phyloP scores from a whole-genome alignment of 2,329 filamentous ascomycete species.

The Neofusicoccum laricinum region DNA sequence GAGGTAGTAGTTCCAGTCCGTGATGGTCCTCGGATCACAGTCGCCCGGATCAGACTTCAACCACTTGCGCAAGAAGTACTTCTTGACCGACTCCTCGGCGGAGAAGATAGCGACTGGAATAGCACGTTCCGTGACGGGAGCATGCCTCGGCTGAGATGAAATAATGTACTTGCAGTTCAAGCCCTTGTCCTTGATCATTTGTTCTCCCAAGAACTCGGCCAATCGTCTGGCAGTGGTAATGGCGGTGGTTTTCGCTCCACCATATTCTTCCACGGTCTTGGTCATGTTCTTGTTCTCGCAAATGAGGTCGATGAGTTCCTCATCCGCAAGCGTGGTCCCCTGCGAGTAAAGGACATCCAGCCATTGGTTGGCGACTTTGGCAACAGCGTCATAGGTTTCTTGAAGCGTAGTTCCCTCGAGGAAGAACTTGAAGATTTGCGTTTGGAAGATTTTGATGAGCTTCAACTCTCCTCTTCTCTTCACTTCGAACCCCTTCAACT shows the following conservation, averaged over 20 bases:
- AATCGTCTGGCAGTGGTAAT: conserved; percentile 95
- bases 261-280: conserved; percentile 96
- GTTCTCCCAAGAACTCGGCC: conserved; percentile 93
- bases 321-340: conserved; percentile 85
- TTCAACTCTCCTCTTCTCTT: conserved; percentile 97
- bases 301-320: conserved; percentile 99
- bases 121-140: conserved; percentile 90
- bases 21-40: conserved; percentile 82
- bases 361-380: conserved; percentile 94
- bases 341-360: conserved; percentile 89
- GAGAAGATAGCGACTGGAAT: conserved; percentile 97
- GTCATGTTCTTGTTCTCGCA: conserved; percentile 98
- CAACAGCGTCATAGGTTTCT: conserved; percentile 88
- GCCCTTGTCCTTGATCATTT: conserved; percentile 99
- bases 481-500: conserved; percentile 95
- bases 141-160: conserved; percentile 77
- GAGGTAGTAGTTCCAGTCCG: conserved; percentile 97
- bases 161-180: conserved; percentile 99
- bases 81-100: conserved; percentile 82
- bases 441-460: conserved; percentile 99
- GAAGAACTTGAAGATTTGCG: conserved; percentile 99
- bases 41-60: conserved; percentile 86
- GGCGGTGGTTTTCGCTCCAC: conserved; percentile 93
- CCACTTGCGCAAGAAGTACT: conserved; percentile 91
- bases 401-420: conserved; percentile 82